These are phyloP conservation scores for Podospora pseudopauciseta DNA, from an alignment of 495 filamentous ascomycete species.

Conservation along the genomic window DNA sequence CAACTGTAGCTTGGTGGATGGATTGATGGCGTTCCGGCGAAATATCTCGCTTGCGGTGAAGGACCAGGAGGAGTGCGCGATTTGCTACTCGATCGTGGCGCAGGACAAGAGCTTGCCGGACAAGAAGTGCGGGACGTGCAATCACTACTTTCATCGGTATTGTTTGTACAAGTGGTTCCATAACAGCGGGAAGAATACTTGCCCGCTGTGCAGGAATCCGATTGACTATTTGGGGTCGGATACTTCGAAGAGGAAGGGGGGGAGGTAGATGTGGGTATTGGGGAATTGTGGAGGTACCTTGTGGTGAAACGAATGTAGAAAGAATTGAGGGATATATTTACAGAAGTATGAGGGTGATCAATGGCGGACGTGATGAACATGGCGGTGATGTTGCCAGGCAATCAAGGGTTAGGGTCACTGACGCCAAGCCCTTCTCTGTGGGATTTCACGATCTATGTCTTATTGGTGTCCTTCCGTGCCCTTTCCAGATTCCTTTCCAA, in stretches of 20 bases:
- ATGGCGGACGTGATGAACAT: too few species aligned
- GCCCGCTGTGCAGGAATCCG: slow-evolving; percentile 82
- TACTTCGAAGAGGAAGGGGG: slow-evolving; percentile 22
- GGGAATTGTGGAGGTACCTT: background rate
- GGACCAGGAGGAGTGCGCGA: slow-evolving; percentile 92
- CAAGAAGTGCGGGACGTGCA: slow-evolving; percentile 89
- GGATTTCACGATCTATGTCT: too few species aligned
- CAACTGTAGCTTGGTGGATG: slow-evolving; percentile 79
- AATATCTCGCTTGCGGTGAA: slow-evolving; percentile 85
- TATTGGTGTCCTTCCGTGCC: too few species aligned
- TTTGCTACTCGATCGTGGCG: slow-evolving; percentile 92
- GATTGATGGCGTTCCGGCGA: slow-evolving; percentile 72
- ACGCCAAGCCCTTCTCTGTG: too few species aligned
- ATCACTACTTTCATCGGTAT: slow-evolving; percentile 83
- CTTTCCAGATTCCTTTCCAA: too few species aligned
- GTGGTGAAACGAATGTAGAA: background rate
- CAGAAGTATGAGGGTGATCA: background rate
- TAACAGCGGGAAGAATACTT: slow-evolving; percentile 82
- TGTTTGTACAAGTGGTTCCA: slow-evolving; percentile 97
- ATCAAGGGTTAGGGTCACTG: too few species aligned
- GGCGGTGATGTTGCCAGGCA: too few species aligned
- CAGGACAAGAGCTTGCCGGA: slow-evolving; percentile 82
- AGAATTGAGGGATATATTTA: background rate
- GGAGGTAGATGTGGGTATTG: slow-evolving; percentile 11
- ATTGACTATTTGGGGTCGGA: slow-evolving; percentile 59